These are phyloP conservation scores for Melastoma malabathricum DNA, from an alignment of 345 rosid genomes.

Conservation along the genomic window DNA sequence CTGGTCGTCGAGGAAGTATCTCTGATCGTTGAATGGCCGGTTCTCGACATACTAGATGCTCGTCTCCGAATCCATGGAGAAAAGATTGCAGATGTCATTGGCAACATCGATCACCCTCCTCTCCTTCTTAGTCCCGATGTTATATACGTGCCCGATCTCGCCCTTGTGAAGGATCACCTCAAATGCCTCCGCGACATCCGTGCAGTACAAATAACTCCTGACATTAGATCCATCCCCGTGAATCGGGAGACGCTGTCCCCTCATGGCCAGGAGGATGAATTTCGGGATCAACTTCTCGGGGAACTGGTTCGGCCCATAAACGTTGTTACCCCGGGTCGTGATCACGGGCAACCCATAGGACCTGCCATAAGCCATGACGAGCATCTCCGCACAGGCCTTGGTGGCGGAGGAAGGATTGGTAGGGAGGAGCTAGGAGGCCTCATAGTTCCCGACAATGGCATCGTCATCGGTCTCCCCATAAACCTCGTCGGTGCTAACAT, in stretches of 20 bases:
- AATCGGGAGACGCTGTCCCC: constrained; percentile 60
- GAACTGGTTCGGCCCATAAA: constrained; percentile 80
- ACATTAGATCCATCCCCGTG: constrained; percentile 87
- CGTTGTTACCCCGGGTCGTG: constrained; percentile 88
- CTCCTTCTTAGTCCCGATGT: constrained; percentile 75
- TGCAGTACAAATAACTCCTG: constrained; percentile 77
- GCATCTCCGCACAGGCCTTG: constrained; percentile 90
- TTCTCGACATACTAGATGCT: constrained; percentile 69
- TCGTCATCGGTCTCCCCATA: constrained; percentile 93
- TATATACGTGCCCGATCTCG: constrained; percentile 79
- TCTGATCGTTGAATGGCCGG: constrained; percentile 54
- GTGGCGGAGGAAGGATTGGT: constrained; percentile 90
- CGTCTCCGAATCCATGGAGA: constrained; percentile 45
- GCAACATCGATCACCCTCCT: constrained; percentile 89
- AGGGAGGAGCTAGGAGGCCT: constrained; percentile 93
- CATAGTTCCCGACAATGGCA: constrained; percentile 84
- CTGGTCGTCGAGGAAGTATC: constrained; percentile 37
- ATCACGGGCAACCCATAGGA: constrained; percentile 85
- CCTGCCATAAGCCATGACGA: constrained; percentile 90
- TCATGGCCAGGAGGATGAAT: constrained; percentile 73
- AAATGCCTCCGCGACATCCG: constrained; percentile 92
- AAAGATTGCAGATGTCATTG: constrained; percentile 57
- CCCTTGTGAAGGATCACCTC: constrained; percentile 86
- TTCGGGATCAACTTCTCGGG: constrained; percentile 87
- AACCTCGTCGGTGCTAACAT: constrained; percentile 88